Evolutionary conservation across 2,329 filamentous ascomycete species (phyloP).

Genomic region (Ophiostoma sp.): DNA sequence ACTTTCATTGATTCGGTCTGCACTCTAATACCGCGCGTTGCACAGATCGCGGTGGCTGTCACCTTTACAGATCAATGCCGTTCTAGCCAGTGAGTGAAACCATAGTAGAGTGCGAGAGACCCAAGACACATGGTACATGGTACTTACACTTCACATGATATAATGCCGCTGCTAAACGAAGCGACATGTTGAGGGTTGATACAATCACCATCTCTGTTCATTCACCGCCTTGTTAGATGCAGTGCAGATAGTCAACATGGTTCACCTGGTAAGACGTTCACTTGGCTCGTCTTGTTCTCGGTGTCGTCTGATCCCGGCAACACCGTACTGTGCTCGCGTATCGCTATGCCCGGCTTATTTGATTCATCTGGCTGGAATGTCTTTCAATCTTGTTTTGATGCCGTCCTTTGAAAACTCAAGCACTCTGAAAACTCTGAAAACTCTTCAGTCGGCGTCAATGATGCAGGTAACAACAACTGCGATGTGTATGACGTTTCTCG

Average conservation of each 20-base stretch:
- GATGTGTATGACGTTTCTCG: neutral
- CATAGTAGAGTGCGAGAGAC: too few species aligned
- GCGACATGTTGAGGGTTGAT: too few species aligned
- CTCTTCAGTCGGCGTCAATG: neutral
- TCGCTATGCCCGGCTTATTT: neutral
- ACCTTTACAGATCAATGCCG: neutral
- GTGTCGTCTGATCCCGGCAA: neutral
- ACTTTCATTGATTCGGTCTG: neutral
- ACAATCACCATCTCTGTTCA: too few species aligned
- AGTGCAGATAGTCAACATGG: neutral
- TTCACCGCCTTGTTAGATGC: neutral
- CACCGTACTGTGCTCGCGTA: neutral
- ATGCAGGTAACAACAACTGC: neutral
- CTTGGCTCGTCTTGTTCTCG: neutral
- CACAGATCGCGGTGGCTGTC: constrained; percentile 9
- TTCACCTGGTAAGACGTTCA: neutral
- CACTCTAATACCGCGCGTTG: neutral
- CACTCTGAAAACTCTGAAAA: neutral
- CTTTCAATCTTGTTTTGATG: too few species aligned
- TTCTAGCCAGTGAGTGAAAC: neutral
- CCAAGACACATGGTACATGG: too few species aligned
- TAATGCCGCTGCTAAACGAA: too few species aligned
- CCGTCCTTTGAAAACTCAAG: too few species aligned
- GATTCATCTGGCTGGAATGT: too few species aligned
- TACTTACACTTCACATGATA: too few species aligned